Evolutionary conservation across 768 basidiomycete species (phyloP).

Genomic region (Tremella yokohamensis): DNA sequence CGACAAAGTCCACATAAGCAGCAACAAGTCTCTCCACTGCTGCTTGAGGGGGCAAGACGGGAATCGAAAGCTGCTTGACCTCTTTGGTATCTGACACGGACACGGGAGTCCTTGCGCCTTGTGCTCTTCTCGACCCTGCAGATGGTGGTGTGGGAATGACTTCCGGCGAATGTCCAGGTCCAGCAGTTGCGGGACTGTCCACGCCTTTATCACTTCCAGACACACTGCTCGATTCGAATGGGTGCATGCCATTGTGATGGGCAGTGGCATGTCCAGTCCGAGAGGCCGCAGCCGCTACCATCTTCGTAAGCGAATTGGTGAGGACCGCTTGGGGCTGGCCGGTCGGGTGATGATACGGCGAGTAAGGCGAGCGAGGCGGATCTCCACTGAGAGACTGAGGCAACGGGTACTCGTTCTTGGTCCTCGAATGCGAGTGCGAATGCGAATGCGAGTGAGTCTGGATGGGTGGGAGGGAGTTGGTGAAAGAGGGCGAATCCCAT

Average conservation of each 20-base stretch:
- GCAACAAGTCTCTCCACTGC: constrained; percentile 51
- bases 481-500: constrained; percentile 27
- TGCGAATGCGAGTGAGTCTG: constrained; percentile 25
- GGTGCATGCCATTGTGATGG: neutral
- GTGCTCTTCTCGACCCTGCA: neutral
- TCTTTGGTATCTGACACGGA: neutral
- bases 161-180: constrained; percentile 14
- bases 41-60: constrained; percentile 49
- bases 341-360: constrained; percentile 20
- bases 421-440: constrained; percentile 10
- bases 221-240: neutral
- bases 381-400: neutral
- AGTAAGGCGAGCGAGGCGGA: constrained; percentile 17
- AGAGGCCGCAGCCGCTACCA: constrained; percentile 48
- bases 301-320: constrained; percentile 33
- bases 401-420: neutral
- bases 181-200: constrained; percentile 2
- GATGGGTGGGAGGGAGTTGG: constrained; percentile 10
- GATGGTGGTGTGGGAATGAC: constrained; percentile 13
- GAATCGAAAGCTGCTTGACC: constrained; percentile 36
- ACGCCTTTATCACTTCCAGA: constrained; percentile 27
- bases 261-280: constrained; percentile 40
- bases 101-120: constrained; percentile 2
- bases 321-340: constrained; percentile 21
- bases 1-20: constrained; percentile 52